phyloP scores from a whole-genome alignment of 2,329 filamentous ascomycete genomes.

The Blastomyces percursus region DNA sequence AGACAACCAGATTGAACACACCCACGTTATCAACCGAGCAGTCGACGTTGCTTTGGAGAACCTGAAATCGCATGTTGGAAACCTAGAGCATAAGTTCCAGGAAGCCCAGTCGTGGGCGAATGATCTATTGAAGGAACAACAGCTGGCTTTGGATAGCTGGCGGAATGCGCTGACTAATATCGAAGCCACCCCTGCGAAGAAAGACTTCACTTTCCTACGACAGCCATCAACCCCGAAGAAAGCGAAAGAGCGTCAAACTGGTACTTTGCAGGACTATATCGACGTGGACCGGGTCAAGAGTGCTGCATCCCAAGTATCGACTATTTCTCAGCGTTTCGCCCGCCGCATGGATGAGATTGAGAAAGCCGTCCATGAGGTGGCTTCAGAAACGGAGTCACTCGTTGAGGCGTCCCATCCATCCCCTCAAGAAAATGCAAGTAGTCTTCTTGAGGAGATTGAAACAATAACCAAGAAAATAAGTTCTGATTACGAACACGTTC shows the following conservation, averaged over 20 bases:
- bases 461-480: slow-evolving; percentile 76
- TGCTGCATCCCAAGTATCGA: slow-evolving; percentile 55
- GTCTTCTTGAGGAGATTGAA: slow-evolving; percentile 73
- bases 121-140: slow-evolving; percentile 35
- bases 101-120: slow-evolving; percentile 39
- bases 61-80: slow-evolving; percentile 38
- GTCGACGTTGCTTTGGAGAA: slow-evolving; percentile 77
- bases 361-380: slow-evolving; percentile 48
- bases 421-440: slow-evolving; percentile 51
- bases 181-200: slow-evolving; percentile 33
- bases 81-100: slow-evolving; percentile 35
- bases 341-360: slow-evolving; percentile 52
- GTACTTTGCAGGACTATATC: slow-evolving; percentile 63
- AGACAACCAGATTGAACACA: slow-evolving; percentile 41
- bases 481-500: slow-evolving; percentile 69
- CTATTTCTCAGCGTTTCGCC: slow-evolving; percentile 49
- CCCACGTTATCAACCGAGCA: slow-evolving; percentile 54
- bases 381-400: slow-evolving; percentile 40
- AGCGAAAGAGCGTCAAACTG: slow-evolving; percentile 36
- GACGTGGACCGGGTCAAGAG: slow-evolving; percentile 61
- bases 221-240: slow-evolving; percentile 32
- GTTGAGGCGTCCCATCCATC: slow-evolving; percentile 37
- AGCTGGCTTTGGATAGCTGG: slow-evolving; percentile 35
- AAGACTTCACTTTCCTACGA: slow-evolving; percentile 33
- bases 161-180: slow-evolving; percentile 28